Evolutionary conservation across 1,139 yeast genomes (phyloP).

Genomic region (Pichia sp.): DNA sequence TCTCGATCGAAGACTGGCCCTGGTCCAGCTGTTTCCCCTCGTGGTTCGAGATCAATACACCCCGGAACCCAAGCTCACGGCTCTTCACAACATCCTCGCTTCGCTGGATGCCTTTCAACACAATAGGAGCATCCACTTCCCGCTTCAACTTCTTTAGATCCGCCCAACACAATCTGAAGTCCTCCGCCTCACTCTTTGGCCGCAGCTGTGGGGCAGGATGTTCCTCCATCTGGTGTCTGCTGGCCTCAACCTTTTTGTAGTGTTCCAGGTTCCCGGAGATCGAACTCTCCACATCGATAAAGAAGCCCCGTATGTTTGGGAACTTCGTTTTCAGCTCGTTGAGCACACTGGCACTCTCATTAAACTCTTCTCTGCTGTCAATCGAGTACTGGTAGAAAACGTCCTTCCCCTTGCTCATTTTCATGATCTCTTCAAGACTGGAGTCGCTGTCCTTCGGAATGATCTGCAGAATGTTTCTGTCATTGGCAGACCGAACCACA

Average conservation of each 20-base stretch:
- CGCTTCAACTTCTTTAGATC: slow-evolving; percentile 34
- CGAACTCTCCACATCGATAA: slow-evolving; percentile 50
- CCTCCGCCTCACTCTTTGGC: not conserved
- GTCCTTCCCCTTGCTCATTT: slow-evolving; percentile 37
- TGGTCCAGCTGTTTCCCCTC: slow-evolving; percentile 69
- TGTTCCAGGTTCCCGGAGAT: slow-evolving; percentile 46
- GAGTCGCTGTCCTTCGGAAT: slow-evolving; percentile 46
- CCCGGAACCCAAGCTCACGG: slow-evolving; percentile 50
- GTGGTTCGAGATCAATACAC: slow-evolving; percentile 60
- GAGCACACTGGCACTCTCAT: slow-evolving; percentile 21
- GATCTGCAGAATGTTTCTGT: slow-evolving; percentile 43
- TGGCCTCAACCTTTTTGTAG: slow-evolving; percentile 15
- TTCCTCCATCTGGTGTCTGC: slow-evolving; percentile 3
- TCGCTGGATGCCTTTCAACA: slow-evolving; percentile 48
- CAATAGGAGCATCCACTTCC: slow-evolving; percentile 43
- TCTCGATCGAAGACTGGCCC: slow-evolving; percentile 59
- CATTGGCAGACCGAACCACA: slow-evolving; percentile 40
- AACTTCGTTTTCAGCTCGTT: slow-evolving; percentile 31
- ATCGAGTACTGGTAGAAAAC: slow-evolving; percentile 50
- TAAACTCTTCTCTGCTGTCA: slow-evolving; percentile 33
- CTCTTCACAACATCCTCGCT: slow-evolving; percentile 51
- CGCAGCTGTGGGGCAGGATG: slow-evolving; percentile 15
- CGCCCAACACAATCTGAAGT: slow-evolving; percentile 30
- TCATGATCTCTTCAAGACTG: slow-evolving; percentile 42
- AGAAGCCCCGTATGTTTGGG: slow-evolving; percentile 44